A percentile compares a stretch with the other conserved stretches of the same genome.
Evolutionary conservation across 768 basidiomycete genomes (phyloP).

Genomic region (Kwoniella bestiolae): DNA sequence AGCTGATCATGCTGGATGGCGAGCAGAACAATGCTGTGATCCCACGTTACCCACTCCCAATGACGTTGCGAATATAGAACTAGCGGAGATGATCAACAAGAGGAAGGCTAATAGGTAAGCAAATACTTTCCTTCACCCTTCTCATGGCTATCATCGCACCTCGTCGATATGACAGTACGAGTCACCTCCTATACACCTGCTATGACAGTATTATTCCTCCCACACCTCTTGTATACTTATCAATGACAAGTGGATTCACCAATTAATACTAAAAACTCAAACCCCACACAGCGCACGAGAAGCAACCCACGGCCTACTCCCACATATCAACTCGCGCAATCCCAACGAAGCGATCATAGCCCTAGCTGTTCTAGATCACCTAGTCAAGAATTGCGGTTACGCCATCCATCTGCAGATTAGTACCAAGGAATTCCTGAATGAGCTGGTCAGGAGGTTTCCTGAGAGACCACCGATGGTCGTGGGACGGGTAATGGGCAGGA

Average conservation of each 20-base stretch:
- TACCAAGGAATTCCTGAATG: constrained; percentile 98
- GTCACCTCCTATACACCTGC: no score
- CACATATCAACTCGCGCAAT: constrained; percentile 87
- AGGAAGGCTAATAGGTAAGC: constrained; percentile 96
- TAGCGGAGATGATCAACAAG: constrained; percentile 87
- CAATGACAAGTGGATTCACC: no score
- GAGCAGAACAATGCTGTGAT: constrained; percentile 75
- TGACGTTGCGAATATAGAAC: constrained; percentile 86
- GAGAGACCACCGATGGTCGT: constrained; percentile 96
- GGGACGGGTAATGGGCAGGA: constrained; percentile 90
- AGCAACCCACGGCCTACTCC: constrained; percentile 80
- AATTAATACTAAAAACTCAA: no score
- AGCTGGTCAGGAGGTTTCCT: constrained; percentile 95
- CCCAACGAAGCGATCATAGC: constrained; percentile 87
- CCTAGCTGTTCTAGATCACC: constrained; percentile 59
- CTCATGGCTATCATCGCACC: no score
- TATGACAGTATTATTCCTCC: no score
- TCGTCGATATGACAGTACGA: no score
- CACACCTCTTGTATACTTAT: no score
- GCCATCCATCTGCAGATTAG: constrained; percentile 94
- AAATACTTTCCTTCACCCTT: not conserved
- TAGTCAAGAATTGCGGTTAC: constrained; percentile 95
- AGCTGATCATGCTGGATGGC: not conserved
- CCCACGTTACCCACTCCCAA: constrained; percentile 85
- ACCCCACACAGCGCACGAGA: constrained; percentile 87